Percentiles rank a stretch among this genome's conserved stretches.
Conservation (phyloP, 352 stramenopile species). For the Pythium scleroteichum region DNA sequence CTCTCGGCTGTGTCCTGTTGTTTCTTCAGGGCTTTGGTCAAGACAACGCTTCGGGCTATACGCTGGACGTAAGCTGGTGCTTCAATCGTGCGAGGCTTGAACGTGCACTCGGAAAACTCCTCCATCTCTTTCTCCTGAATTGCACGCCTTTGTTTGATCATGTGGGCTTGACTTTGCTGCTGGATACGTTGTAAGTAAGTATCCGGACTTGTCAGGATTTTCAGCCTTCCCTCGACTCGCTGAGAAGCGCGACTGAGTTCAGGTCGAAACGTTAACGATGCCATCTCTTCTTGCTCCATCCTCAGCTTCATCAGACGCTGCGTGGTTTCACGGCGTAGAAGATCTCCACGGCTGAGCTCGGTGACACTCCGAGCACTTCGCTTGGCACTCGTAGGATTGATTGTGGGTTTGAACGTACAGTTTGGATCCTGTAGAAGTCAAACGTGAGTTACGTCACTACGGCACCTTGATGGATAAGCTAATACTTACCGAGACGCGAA, state of each 20-base stretch:
- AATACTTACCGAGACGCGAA: conserved; percentile 51
- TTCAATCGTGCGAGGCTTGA: conserved; percentile 83
- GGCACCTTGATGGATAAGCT: too few species aligned
- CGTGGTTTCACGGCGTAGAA: conserved; percentile 73
- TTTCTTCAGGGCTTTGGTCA: conserved; percentile 67
- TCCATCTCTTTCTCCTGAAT: conserved; percentile 81
- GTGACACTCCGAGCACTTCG: conserved; percentile 70
- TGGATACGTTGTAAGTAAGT: conserved; percentile 84
- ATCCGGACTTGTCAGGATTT: conserved; percentile 76
- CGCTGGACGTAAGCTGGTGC: conserved; percentile 80
- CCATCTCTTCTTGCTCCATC: conserved; percentile 88
- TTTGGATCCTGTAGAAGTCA: conserved; percentile 55
- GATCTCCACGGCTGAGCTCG: conserved; percentile 75
- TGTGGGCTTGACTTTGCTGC: conserved; percentile 72
- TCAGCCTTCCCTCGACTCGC: conserved; percentile 68
- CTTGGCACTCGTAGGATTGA: conserved; percentile 69
- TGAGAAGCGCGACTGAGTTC: conserved; percentile 71
- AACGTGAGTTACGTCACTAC: too few species aligned
- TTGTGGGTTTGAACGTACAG: conserved; percentile 84
- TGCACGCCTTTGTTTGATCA: conserved; percentile 69
- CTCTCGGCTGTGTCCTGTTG: conserved; percentile 48
- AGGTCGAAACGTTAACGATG: conserved; percentile 74
- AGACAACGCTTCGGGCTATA: conserved; percentile 74
- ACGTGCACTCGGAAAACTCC: conserved; percentile 85
- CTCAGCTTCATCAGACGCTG: conserved; percentile 85